Percentiles rank a stretch among this genome's conserved stretches.
phyloP scores from a whole-genome alignment of 345 rosid species.

The Capsella bursapastoris region DNA sequence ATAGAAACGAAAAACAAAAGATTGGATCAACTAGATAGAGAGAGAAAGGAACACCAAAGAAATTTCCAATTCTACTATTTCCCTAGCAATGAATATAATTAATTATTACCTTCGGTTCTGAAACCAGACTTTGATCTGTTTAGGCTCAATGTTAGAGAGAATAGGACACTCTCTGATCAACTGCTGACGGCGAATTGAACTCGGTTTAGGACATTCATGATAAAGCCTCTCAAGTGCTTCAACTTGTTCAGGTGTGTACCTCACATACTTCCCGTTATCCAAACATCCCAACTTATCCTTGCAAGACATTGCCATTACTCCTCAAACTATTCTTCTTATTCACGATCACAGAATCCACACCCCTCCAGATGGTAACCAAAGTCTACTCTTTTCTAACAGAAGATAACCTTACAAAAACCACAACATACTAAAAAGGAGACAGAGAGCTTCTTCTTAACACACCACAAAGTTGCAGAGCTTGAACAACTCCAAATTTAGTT shows the following conservation, averaged over 20 bases:
- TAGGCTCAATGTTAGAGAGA: slow-evolving; percentile 98
- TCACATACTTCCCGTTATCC: slow-evolving; percentile 97
- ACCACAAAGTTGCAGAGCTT: slow-evolving; percentile 26
- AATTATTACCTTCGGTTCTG: slow-evolving; percentile 85
- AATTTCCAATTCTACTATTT: background rate
- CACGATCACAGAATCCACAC: slow-evolving; percentile 40
- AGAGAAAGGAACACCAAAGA: background rate
- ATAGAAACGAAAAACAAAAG: slow-evolving; percentile 22
- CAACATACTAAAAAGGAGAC: slow-evolving; percentile 21
- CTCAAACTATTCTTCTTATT: background rate
- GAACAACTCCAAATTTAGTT: slow-evolving; percentile 11
- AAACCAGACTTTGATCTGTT: slow-evolving; percentile 99
- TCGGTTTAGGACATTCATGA: slow-evolving; percentile 98
- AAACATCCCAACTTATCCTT: slow-evolving; percentile 76
- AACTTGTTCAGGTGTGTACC: slow-evolving; percentile 99
- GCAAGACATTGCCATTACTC: slow-evolving; percentile 84
- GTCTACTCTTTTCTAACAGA: slow-evolving; percentile 25
- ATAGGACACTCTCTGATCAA: slow-evolving; percentile 97
- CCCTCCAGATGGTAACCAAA: slow-evolving; percentile 23
- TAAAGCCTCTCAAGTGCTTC: slow-evolving; percentile 99
- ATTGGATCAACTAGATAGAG: background rate
- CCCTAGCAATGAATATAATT: background rate
- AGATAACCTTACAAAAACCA: slow-evolving; percentile 8
- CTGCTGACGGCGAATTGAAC: slow-evolving; percentile 98
- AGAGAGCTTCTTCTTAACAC: slow-evolving; percentile 32